These are phyloP conservation scores for Postia placenta DNA, from an alignment of 768 basidiomycete genomes.

Conservation along the genomic window DNA sequence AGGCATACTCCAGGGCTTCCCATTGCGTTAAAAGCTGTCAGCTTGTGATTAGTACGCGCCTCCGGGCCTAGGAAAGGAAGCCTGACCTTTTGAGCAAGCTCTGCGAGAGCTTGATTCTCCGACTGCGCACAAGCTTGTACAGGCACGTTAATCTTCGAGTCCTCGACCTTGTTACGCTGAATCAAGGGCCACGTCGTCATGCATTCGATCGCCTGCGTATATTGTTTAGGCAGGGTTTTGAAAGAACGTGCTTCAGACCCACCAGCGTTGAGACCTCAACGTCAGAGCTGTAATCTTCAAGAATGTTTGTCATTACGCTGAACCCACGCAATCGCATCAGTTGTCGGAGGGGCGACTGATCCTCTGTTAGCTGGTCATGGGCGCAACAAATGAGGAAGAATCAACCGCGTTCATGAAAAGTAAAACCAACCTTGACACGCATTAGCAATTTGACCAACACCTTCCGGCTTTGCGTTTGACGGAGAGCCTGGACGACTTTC, in stretches of 20 bases:
- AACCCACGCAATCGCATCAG: slow-evolving; percentile 92
- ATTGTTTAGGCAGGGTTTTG: neutral
- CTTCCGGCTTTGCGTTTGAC: slow-evolving; percentile 79
- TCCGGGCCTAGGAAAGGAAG: neutral
- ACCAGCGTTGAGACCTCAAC: slow-evolving; percentile 67
- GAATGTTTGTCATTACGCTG: slow-evolving; percentile 83
- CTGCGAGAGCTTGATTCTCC: slow-evolving; percentile 50
- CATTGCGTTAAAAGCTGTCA: slow-evolving; percentile 81
- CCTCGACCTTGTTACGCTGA: slow-evolving; percentile 88
- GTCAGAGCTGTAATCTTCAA: slow-evolving; percentile 73
- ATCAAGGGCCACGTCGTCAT: slow-evolving; percentile 77
- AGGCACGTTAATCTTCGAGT: slow-evolving; percentile 55
- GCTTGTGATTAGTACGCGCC: no score
- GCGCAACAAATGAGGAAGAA: neutral
- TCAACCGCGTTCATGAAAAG: neutral
- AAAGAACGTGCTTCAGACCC: slow-evolving; percentile 21
- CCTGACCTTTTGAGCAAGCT: slow-evolving; percentile 60
- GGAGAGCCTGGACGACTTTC: slow-evolving; percentile 86
- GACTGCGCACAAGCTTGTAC: slow-evolving; percentile 50
- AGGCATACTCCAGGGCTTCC: slow-evolving; percentile 70
- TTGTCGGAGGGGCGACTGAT: slow-evolving; percentile 69
- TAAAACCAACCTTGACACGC: slow-evolving; percentile 62
- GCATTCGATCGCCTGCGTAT: slow-evolving; percentile 51
- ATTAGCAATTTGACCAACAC: slow-evolving; percentile 79
- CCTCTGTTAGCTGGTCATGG: slow-evolving; percentile 68